Base-by-base conservation (phyloP, 140 eudicot species). In the Bidens hawaiensis region DNA sequence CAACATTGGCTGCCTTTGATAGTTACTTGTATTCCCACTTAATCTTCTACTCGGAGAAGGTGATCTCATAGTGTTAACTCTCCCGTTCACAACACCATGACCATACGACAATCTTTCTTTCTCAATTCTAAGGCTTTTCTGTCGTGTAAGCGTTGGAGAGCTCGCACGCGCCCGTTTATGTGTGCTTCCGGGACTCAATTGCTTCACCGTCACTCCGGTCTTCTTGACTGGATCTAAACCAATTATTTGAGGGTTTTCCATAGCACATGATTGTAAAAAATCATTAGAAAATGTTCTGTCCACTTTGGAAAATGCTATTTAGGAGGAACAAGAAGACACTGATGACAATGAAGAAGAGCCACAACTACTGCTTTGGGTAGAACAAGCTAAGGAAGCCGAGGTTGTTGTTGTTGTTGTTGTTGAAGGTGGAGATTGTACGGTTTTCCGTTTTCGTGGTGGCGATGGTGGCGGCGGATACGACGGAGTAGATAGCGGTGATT, bases 11-110 rank as follows among this genome's bases (percentile, higher is more conserved):
- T 15, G 76, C 55, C 71, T 61, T 67, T 52, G 76, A 38, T 65
- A 56, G 51, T 4, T 41, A 31, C 54, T n/a, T 16, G 63, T 18
- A 3, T 59, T 72, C 17, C 71, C 67, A 10, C 47, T 71, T 41
- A 80, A 75, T 79, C 88, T 78, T 76, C 91, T 64, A 60, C 88
- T 76, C 2, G 91, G 90, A 47, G 88, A 87, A 36, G 86, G 84
- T 2, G 95, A 78, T 60, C 83, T 61, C 62, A 65, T 62, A 9
- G n/a, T 41, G 16, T 30, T 53, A n/a, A n/a, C n/a, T 47, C 81
- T 74, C 62, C 77, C 67, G 52, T 52, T 43, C 27, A 40, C 57
- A 12, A 18, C 4, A 4, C 55, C 63, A 77, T 34, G 62, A 4
- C 55, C 63, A 77, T 34, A 66, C 0, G 60, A 34, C 51, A 33